Evolutionary conservation across 345 rosid species (phyloP).

Genomic region (Eucalyptus marginata): DNA sequence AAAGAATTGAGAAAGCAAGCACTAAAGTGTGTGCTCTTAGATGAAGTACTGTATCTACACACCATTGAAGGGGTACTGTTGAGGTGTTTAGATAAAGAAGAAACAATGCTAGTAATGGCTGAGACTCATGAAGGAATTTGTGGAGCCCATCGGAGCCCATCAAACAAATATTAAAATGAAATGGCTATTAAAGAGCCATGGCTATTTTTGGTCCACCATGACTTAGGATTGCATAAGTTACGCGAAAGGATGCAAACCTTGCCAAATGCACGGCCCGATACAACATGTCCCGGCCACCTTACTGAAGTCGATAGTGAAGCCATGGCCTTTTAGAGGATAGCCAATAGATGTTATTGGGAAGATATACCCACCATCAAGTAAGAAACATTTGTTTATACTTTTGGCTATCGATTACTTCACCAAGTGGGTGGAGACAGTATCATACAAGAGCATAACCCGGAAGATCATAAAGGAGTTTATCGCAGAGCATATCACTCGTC

Average conservation of each 20-base stretch:
- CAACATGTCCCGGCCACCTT: background rate
- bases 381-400: background rate
- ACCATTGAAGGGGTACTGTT: rapidly evolving
- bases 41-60: rapidly evolving
- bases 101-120: too few species aligned
- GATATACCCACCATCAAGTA: background rate
- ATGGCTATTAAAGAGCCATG: rapidly evolving
- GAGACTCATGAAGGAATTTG: too few species aligned
- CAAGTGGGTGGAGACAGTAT: background rate
- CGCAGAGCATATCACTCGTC: background rate
- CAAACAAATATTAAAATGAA: too few species aligned
- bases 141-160: too few species aligned
- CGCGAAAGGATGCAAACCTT: background rate
- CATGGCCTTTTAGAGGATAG: background rate
- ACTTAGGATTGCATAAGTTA: background rate
- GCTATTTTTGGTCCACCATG: too few species aligned
- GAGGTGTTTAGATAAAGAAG: too few species aligned
- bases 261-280: rapidly evolving
- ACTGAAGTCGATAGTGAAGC: too few species aligned
- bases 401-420: background rate
- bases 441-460: background rate
- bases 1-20: too few species aligned
- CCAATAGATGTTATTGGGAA: background rate
- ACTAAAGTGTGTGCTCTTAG: too few species aligned
- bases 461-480: background rate